Evolutionary conservation across 306 rosid species (phyloP).

Genomic region (Oxytropis ochrocephala): DNA sequence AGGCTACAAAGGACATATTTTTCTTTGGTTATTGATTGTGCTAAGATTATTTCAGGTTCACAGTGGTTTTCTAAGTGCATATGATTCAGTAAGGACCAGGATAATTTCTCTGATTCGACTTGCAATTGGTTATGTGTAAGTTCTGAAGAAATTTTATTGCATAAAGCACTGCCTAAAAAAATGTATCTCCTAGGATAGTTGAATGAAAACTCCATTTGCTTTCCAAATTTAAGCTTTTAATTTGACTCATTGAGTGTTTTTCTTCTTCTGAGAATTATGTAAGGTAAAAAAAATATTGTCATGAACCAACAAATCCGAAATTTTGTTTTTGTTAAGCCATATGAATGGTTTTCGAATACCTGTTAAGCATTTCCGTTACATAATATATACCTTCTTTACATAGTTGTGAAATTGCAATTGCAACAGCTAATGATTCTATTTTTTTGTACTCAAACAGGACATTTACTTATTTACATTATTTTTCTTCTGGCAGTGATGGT

Average conservation of each 20-base stretch:
- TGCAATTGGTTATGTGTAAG: constrained; percentile 75
- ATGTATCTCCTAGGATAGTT: not conserved
- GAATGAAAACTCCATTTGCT: not conserved
- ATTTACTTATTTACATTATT: not conserved
- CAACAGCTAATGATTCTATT: not conserved
- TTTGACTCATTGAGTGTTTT: not conserved
- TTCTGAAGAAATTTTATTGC: not conserved
- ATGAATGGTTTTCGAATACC: not conserved
- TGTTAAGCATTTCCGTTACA: not conserved
- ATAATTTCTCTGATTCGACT: constrained; percentile 67
- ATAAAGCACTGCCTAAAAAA: constrained; percentile 3
- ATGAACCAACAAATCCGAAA: not conserved
- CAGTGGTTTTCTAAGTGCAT: constrained; percentile 90
- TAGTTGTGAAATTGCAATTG: not conserved
- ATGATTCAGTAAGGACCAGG: constrained; percentile 87
- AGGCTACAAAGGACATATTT: not conserved
- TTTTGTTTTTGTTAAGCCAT: not conserved
- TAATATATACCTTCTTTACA: not conserved
- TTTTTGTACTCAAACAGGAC: not conserved
- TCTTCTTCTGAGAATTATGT: not conserved
- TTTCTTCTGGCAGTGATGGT: not conserved
- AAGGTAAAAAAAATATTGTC: not conserved
- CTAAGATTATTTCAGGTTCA: constrained; percentile 69
- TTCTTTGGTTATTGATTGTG: constrained; percentile 17
- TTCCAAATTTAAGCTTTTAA: constrained; percentile 8